A percentile compares a stretch with the other conserved stretches of the same genome.
These are phyloP conservation scores for Scalesia atractyloides DNA, from an alignment of 129 eudicot species.

Conservation along the genomic window DNA sequence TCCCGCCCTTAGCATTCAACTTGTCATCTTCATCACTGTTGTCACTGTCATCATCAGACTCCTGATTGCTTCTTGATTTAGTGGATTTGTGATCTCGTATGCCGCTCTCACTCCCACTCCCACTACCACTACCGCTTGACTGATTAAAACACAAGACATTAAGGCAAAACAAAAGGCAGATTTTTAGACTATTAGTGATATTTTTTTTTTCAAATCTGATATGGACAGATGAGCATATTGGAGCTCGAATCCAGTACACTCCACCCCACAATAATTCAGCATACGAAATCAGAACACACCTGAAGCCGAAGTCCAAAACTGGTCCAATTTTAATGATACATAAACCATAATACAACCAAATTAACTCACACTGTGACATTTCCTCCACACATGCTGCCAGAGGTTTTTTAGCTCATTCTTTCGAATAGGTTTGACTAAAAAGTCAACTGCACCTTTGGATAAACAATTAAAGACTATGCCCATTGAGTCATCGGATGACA, in stretches of 20 bases:
- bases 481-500: slow-evolving; percentile 84
- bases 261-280: slow-evolving; percentile 32
- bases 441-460: slow-evolving; percentile 89
- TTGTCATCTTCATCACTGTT: slow-evolving; percentile 53
- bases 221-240: slow-evolving; percentile 44
- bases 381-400: slow-evolving; percentile 99
- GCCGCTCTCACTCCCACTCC: slow-evolving; percentile 79
- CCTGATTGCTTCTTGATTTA: slow-evolving; percentile 48
- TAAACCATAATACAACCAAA: slow-evolving; percentile 35
- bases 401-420: slow-evolving; percentile 85
- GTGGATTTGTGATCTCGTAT: slow-evolving; percentile 43
- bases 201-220: slow-evolving; percentile 30
- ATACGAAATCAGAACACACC: slow-evolving; percentile 48
- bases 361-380: slow-evolving; percentile 83
- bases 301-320: slow-evolving; percentile 48
- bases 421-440: slow-evolving; percentile 87
- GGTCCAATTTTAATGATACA: slow-evolving; percentile 39
- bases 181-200: slow-evolving; percentile 27
- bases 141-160: slow-evolving; percentile 42
- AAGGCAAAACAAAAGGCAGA: slow-evolving; percentile 28
- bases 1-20: slow-evolving; percentile 55
- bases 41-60: slow-evolving; percentile 45
- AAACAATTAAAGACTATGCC: slow-evolving; percentile 84
- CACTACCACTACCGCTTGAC: slow-evolving; percentile 65
- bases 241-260: slow-evolving; percentile 44